Evolutionary conservation across 2,329 filamentous ascomycete genomes (phyloP), one percentile per base, ranked within the genome.

Genomic region (Chrysoporthe deuterocubensis): DNA sequence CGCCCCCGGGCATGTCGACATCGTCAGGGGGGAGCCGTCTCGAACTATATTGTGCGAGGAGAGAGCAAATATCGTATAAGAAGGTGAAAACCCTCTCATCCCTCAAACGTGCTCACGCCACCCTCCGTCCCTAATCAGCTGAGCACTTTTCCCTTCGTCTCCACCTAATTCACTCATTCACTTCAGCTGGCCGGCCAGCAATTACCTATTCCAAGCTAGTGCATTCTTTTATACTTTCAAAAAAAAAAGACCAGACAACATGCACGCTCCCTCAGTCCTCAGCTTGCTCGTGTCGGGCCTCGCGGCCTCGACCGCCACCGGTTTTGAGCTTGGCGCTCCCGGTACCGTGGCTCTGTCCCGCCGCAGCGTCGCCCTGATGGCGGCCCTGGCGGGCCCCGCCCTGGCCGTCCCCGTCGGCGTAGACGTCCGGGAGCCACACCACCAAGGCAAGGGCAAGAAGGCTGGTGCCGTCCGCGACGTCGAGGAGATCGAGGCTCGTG

Each of bases 361-460:
- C 57, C 65, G 64, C n/a, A 63, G 68, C 59, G 54, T 68, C n/a
- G 66, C 65, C 59, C 59, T 68, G 18, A n/a, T 64, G 14, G 65
- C 69, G 11, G 66, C 61, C 40, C 40, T 65, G 5, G 64, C 63
- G 42, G 65, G 58, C 26, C 68, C 66, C 26, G 66, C 62, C 34
- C 60, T 75, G 64, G 73, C 73, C 18, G 67, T 72, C 21, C 73
- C 74, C 26, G 62, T 68, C 11, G 59, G 61, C 16, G 46, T 72
- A 26, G 68, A 71, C 48, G 57, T 69, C 43, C 67, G 71, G 21
- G 65, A 66, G 63, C 67, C 69, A 42, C 68, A 68, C 50, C 68
- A 71, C 57, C 68, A 68, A 34, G 67, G 59, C 4, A 68, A 48
- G 61, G 67, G 68, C 52, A 66, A 66, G 58, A 69, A 71, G 66